A percentile compares a stretch with the other conserved stretches of the same genome.
Conservation (phyloP, 495 filamentous ascomycete species). For the Xylaria flabelliformis region DNA sequence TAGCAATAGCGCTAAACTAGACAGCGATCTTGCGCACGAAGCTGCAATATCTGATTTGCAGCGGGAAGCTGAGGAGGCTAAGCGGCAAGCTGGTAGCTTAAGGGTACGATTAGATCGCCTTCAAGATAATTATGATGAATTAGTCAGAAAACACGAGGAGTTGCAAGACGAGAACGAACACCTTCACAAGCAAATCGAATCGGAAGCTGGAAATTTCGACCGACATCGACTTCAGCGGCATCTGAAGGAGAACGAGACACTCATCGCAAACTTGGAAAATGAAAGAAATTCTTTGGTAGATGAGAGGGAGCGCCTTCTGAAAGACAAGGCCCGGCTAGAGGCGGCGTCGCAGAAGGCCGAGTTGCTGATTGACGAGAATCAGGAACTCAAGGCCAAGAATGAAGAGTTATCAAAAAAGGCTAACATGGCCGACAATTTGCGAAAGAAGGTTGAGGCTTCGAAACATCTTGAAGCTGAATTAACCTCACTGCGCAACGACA, state of each 20-base stretch:
- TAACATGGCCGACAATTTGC: conserved; percentile 75
- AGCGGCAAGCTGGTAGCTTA: conserved; percentile 58
- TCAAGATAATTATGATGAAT: conserved; percentile 65
- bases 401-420: conserved; percentile 80
- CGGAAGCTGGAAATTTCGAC: conserved; percentile 42
- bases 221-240: conserved; percentile 39
- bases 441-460: conserved; percentile 73
- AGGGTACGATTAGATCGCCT: conserved; percentile 63
- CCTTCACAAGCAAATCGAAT: conserved; percentile 68
- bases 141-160: conserved; percentile 66
- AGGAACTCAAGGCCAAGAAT: conserved; percentile 72
- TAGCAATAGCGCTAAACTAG: conserved; percentile 19
- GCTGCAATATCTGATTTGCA: conserved; percentile 36
- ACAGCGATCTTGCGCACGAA: conserved; percentile 41
- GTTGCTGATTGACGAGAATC: conserved; percentile 59
- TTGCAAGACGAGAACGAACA: conserved; percentile 56
- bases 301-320: conserved; percentile 47
- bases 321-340: conserved; percentile 54
- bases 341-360: conserved; percentile 52
- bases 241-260: conserved; percentile 38
- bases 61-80: conserved; percentile 55
- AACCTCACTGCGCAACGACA: conserved; percentile 51
- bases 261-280: conserved; percentile 48
- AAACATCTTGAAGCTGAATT: conserved; percentile 45
- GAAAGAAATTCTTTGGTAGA: conserved; percentile 50